Conservation (phyloP, 768 basidiomycete genomes). For the Termitomyces sp. region DNA sequence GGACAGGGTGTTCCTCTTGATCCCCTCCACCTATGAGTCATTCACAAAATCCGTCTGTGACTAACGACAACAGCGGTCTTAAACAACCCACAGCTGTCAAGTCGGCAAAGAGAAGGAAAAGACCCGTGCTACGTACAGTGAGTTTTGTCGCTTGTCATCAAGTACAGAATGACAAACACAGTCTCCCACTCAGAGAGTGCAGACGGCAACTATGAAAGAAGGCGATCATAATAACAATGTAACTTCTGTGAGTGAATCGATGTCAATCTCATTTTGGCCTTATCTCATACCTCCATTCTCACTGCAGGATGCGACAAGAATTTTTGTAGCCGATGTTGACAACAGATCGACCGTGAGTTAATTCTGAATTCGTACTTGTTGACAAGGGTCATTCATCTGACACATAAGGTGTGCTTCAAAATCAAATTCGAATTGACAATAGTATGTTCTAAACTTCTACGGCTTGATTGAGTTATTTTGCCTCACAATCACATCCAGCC, state of each 20-base stretch:
- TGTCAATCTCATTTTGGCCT: not conserved
- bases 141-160: not conserved
- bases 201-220: no score
- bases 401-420: not conserved
- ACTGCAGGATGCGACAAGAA: not conserved
- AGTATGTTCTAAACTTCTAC: not conserved
- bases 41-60: not conserved
- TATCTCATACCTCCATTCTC: not conserved
- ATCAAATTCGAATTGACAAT: not conserved
- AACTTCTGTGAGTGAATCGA: not conserved
- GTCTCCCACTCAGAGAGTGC: no score
- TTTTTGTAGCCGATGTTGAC: not conserved
- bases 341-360: not conserved
- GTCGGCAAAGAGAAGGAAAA: not conserved
- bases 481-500: not conserved
- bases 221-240: not conserved
- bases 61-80: not conserved
- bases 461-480: not conserved
- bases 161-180: not conserved
- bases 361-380: not conserved
- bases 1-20: not conserved
- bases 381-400: not conserved
- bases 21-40: not conserved
- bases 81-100: not conserved
- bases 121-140: not conserved